Evolutionary conservation across 129 eudicot species (phyloP).

Genomic region (Chrysanthemum makinoi): DNA sequence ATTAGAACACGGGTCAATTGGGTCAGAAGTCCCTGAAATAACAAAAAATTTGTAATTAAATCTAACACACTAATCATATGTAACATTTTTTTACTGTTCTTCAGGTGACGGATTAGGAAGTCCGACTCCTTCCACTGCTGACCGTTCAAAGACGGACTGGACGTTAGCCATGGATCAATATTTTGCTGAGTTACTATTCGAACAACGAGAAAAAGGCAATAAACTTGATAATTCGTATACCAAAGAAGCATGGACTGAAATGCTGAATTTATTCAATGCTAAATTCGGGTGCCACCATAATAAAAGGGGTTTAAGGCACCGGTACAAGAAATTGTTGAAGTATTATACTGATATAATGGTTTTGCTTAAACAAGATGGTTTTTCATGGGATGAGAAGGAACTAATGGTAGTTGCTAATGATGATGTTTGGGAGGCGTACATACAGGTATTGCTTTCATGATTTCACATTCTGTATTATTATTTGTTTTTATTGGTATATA

Average conservation of each 20-base stretch:
- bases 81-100: neutral
- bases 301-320: slow-evolving; percentile 51
- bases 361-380: slow-evolving; percentile 46
- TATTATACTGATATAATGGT: slow-evolving; percentile 39
- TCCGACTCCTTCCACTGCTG: slow-evolving; percentile 33
- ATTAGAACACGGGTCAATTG: neutral
- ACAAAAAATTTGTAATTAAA: too few species aligned
- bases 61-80: neutral
- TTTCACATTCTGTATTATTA: neutral
- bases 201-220: slow-evolving; percentile 53
- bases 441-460: slow-evolving; percentile 39
- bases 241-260: slow-evolving; percentile 57
- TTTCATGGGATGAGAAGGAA: slow-evolving; percentile 49
- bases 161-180: slow-evolving; percentile 52
- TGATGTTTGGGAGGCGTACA: slow-evolving; percentile 55
- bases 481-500: slow-evolving; percentile 9
- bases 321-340: slow-evolving; percentile 54
- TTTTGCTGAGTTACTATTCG: slow-evolving; percentile 42
- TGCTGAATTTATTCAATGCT: slow-evolving; percentile 42
- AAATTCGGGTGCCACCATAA: slow-evolving; percentile 48
- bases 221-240: slow-evolving; percentile 38
- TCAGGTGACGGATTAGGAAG: slow-evolving; percentile 40
- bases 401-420: slow-evolving; percentile 51
- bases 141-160: slow-evolving; percentile 55
- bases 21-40: too few species aligned